These are phyloP conservation scores for Noccaea caerulescens DNA, from an alignment of 345 rosid species.

Conservation along the genomic window DNA sequence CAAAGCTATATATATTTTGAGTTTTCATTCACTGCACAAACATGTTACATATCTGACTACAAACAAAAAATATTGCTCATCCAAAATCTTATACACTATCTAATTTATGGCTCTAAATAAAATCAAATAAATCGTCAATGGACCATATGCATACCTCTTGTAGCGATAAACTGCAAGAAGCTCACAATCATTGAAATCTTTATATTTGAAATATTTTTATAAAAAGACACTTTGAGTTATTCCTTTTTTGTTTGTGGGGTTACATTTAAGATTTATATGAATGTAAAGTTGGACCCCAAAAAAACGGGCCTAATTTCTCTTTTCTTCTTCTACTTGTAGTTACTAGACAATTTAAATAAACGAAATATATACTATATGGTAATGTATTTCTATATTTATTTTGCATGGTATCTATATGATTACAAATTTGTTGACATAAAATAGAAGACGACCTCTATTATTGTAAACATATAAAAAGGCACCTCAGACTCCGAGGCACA, in stretches of 20 bases:
- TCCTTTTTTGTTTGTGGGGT: constrained; percentile 37
- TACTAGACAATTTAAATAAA: constrained; percentile 24
- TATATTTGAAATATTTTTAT: constrained; percentile 9
- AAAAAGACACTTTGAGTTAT: constrained; percentile 37
- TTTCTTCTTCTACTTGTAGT: constrained; percentile 21
- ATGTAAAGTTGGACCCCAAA: constrained; percentile 40
- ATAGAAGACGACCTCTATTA: constrained; percentile 1
- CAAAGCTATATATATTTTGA: background rate
- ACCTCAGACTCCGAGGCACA: no score
- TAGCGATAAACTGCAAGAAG: constrained; percentile 40
- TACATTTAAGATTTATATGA: constrained; percentile 32
- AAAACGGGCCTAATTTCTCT: constrained; percentile 32
- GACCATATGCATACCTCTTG: constrained; percentile 44
- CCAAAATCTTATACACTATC: constrained; percentile 22
- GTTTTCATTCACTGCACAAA: constrained; percentile 10
- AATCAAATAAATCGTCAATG: constrained; percentile 21
- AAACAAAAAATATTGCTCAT: constrained; percentile 13
- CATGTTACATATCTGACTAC: background rate
- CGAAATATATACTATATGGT: constrained; percentile 14
- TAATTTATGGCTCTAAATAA: constrained; percentile 35
- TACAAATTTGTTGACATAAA: constrained; percentile 26
- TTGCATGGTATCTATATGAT: constrained; percentile 32
- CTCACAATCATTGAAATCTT: constrained; percentile 37
- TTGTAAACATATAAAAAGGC: background rate
- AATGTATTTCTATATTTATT: constrained; percentile 6